Percentiles rank a stretch among this genome's conserved stretches.
These are phyloP conservation scores for Serendipita sp. DNA, from an alignment of 1,284 basidiomycete species.

Conservation along the genomic window DNA sequence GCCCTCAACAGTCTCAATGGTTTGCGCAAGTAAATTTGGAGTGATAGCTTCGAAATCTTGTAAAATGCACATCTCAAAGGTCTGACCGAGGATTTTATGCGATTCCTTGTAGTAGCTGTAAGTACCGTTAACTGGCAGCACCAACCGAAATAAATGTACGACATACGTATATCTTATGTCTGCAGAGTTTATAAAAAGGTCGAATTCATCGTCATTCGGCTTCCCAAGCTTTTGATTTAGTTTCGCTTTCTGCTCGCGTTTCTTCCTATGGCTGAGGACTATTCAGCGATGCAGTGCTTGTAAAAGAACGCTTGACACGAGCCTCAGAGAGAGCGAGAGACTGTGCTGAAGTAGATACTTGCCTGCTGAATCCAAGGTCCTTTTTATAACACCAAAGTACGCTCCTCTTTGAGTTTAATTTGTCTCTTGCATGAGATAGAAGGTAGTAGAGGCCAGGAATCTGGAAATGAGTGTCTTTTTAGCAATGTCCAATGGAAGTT, in stretches of 20 bases:
- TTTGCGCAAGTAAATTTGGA: conserved; percentile 90
- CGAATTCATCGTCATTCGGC: conserved; percentile 91
- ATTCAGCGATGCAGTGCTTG: conserved; percentile 17
- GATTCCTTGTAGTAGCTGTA: conserved; percentile 81
- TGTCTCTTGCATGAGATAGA: conserved; percentile 69
- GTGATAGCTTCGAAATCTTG: conserved; percentile 99
- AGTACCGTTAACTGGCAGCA: conserved; percentile 5
- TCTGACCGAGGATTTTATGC: conserved; percentile 91
- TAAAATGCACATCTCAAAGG: conserved; percentile 93
- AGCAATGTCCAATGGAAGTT: not conserved
- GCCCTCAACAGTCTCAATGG: conserved; percentile 97
- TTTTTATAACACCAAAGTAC: conserved; percentile 98
- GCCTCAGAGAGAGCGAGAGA: not conserved
- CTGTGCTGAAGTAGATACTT: conserved; percentile 17
- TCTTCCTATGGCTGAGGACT: conserved; percentile 76
- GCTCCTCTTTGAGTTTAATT: conserved; percentile 71
- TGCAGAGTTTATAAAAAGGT: conserved; percentile 96
- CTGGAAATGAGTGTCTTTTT: conserved; percentile 25
- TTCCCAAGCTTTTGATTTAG: conserved; percentile 87
- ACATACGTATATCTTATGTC: conserved; percentile 92
- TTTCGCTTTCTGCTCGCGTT: conserved; percentile 90
- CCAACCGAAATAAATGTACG: not conserved
- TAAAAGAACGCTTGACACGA: conserved; percentile 17
- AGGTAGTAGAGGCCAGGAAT: conserved; percentile 94
- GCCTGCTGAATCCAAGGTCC: conserved; percentile 88